Conservation (phyloP, 2,329 filamentous ascomycete genomes). For the Colletotrichum cereale region DNA sequence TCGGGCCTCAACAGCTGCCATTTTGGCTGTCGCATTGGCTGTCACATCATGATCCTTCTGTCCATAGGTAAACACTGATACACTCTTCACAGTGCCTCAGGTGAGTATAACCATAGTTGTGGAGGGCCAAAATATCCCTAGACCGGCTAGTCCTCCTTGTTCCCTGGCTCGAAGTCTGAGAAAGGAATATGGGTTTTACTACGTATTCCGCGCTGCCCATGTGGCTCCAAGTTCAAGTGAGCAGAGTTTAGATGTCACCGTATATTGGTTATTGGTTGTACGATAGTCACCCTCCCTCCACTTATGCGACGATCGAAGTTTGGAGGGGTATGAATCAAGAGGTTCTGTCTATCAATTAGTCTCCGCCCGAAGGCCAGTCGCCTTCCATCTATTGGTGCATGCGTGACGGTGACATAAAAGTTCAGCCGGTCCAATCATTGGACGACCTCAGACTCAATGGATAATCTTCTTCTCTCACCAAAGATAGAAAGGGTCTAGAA, state of each 20-base stretch:
- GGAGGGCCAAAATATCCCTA: background rate
- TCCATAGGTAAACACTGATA: too few species aligned
- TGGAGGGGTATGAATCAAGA: constrained; percentile 21
- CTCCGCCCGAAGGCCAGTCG: background rate
- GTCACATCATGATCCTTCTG: background rate
- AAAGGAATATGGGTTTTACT: background rate
- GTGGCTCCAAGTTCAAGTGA: background rate
- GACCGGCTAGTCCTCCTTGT: background rate
- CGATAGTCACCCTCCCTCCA: constrained; percentile 31
- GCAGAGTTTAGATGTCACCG: constrained; percentile 29
- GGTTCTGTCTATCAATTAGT: constrained; percentile 6
- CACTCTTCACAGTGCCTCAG: background rate
- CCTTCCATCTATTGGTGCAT: constrained; percentile 15
- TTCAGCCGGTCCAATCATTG: constrained; percentile 30
- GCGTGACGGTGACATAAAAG: constrained; percentile 32
- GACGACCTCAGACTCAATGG: constrained; percentile 2
- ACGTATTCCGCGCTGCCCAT: background rate
- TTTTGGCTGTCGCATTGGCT: background rate
- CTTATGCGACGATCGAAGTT: constrained; percentile 38
- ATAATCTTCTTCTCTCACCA: constrained; percentile 1
- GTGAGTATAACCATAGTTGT: background rate
- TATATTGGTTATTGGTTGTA: constrained; percentile 32
- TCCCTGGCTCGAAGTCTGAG: background rate
- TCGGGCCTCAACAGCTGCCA: background rate
- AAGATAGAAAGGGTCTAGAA: constrained; percentile 28